These are phyloP conservation scores for Tricholoma terreum DNA, from an alignment of 768 basidiomycete genomes.

Conservation along the genomic window DNA sequence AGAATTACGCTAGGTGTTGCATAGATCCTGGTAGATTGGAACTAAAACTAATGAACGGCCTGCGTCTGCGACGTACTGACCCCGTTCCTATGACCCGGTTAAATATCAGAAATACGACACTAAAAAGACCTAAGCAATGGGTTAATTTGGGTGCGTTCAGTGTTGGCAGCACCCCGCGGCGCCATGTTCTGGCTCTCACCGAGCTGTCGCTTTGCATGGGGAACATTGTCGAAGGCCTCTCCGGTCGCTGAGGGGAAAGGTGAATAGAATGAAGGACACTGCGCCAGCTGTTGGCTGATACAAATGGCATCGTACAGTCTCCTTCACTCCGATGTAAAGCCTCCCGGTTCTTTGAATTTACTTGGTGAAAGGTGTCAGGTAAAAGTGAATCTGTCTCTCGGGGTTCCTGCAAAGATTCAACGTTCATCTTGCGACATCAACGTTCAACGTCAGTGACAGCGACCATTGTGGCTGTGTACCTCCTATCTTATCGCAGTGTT, in stretches of 20 bases:
- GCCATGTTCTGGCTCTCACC: constrained; percentile 3
- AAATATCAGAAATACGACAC: constrained; percentile 65
- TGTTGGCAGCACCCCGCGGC: not conserved
- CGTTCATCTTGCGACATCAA: too few relatives aligned
- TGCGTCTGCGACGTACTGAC: constrained; percentile 28
- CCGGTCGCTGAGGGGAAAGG: constrained; percentile 7
- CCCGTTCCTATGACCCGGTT: constrained; percentile 76
- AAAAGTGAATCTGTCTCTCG: not conserved
- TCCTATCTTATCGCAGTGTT: not conserved
- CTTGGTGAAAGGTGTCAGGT: not conserved
- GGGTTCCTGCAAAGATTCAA: not conserved
- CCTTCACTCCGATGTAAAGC: constrained; percentile 8
- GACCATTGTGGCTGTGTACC: not conserved
- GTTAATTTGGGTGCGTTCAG: not conserved
- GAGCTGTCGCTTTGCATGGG: constrained; percentile 13
- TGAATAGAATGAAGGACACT: not conserved
- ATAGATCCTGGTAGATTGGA: constrained; percentile 50
- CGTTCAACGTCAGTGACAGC: too few relatives aligned
- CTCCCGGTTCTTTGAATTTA: constrained; percentile 1
- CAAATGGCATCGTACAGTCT: constrained; percentile 1
- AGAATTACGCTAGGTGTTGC: constrained; percentile 69
- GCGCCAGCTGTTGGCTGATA: not conserved
- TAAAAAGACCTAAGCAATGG: constrained; percentile 39
- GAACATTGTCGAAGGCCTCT: constrained; percentile 18
- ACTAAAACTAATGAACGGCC: not conserved